Conservation (phyloP, 1,284 basidiomycete genomes). For the Calocybe gambosa region DNA sequence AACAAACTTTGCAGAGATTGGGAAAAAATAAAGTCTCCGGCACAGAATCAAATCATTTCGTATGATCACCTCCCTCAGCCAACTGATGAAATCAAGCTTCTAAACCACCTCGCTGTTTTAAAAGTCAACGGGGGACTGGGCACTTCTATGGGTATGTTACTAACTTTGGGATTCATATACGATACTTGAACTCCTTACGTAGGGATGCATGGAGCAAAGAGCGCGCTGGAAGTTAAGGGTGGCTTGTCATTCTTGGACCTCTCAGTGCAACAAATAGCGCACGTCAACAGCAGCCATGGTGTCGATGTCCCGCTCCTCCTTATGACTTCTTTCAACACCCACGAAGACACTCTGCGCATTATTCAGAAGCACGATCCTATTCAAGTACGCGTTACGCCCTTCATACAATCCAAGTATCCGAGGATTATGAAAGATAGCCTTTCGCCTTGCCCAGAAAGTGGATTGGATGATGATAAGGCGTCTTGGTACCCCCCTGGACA, state of each 20-base stretch:
- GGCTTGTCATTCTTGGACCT: conserved; percentile 99
- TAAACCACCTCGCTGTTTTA: conserved; percentile 90
- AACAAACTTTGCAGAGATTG: conserved; percentile 62
- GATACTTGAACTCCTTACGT: conserved; percentile 3
- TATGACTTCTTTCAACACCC: conserved; percentile 99
- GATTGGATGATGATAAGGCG: conserved; percentile 80
- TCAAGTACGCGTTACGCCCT: conserved; percentile 88
- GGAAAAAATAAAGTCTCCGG: conserved; percentile 94
- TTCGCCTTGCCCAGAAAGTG: conserved; percentile 81
- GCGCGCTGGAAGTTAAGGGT: conserved; percentile 86
- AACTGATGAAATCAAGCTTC: conserved; percentile 60
- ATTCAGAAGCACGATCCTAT: conserved; percentile 99
- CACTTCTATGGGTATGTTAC: conserved; percentile 79
- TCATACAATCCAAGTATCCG: conserved; percentile 98
- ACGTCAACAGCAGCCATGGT: conserved; percentile 62
- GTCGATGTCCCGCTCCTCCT: conserved; percentile 94
- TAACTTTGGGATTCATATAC: not conserved
- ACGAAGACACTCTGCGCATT: conserved; percentile 93
- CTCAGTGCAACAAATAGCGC: conserved; percentile 93
- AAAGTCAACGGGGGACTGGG: conserved; percentile 99
- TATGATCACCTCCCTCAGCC: conserved; percentile 70
- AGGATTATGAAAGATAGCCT: conserved; percentile 94
- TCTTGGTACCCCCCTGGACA: conserved; percentile 99
- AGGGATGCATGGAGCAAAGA: conserved; percentile 92
- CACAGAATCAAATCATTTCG: conserved; percentile 84